Evolutionary conservation across 2,329 filamentous ascomycete species (phyloP), one percentile per base, ranked within the genome.

Genomic region (Aureobasidium uvarum): DNA sequence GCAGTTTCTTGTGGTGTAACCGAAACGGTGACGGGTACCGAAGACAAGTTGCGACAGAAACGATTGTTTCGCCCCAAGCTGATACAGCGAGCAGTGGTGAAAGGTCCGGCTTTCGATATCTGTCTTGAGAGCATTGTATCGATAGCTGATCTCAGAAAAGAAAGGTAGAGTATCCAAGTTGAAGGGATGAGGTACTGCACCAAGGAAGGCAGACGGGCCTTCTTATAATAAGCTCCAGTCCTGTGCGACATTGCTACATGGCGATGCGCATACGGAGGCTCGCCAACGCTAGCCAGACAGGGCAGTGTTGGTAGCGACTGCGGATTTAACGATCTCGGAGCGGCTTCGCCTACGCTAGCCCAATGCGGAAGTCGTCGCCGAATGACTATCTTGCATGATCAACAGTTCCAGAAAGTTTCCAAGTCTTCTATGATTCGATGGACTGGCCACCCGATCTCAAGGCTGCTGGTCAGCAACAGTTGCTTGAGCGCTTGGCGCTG

Each of bases 341-440:
- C 11, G 5, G 31, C 28, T 36, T 52, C 50, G 50, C 50, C 28
- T 36, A 38, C 50, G 31, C 50, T 52, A 52, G n/a, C 50, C 18
- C 18, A 5, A 28, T 28, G 16, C 16, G 20, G 36, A 18, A 43
- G 13, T 11, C 14, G 14, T 28, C n/a, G 33, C 20, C 52, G 52
- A 56, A 43, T 13, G 33, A 56, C 13, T 31, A 31, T 31, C 16
- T 20, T 16, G 5, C 16, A 2, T 36, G 50, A 52, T 52, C 50
- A 51, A 20, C 18, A 14, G 31, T 31, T 23, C 59, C 59, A 63
- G 20, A 52, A 39, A 3, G 43, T 13, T 36, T 63, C 38, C 5
- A 63, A 23, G 20, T 63, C 59, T 7, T 63, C 36, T 11, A 52
- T 14, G 16, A 63, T 63, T 10, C 45, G 46, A 14, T 52, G 59